Evolutionary conservation across 331 rosid genomes (phyloP).

Genomic region (Ulmus americana): DNA sequence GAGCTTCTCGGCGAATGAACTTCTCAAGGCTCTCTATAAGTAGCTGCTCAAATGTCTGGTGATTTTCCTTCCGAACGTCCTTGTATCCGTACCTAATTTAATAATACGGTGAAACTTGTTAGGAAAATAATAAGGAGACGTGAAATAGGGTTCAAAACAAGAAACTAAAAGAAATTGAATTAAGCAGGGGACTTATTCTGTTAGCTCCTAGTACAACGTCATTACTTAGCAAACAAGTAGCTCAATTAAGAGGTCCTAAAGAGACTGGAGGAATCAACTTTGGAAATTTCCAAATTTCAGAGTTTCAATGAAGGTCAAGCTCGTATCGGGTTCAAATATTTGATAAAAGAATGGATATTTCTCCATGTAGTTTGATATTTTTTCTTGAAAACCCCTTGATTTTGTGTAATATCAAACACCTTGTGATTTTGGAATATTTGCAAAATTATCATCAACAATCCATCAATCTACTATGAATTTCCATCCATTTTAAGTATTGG

Average conservation of each 20-base stretch:
- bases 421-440: no score
- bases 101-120: constrained; percentile 14
- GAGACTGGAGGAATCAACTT: neutral
- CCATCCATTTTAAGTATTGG: no score
- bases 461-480: no score
- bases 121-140: constrained; percentile 5
- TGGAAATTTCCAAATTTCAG: neutral
- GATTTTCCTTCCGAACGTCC: constrained; percentile 95
- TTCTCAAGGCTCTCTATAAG: constrained; percentile 94
- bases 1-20: constrained; percentile 96
- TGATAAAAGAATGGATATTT: no score
- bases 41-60: constrained; percentile 87
- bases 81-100: constrained; percentile 84
- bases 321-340: no score
- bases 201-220: neutral
- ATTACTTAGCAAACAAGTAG: neutral
- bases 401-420: no score
- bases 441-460: no score
- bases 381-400: no score
- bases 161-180: neutral
- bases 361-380: no score
- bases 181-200: neutral
- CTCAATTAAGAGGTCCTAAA: neutral
- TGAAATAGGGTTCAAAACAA: neutral
- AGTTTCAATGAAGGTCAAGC: neutral